Conservation (phyloP, 2,329 filamentous ascomycete genomes). For the Graphilbum sp. region DNA sequence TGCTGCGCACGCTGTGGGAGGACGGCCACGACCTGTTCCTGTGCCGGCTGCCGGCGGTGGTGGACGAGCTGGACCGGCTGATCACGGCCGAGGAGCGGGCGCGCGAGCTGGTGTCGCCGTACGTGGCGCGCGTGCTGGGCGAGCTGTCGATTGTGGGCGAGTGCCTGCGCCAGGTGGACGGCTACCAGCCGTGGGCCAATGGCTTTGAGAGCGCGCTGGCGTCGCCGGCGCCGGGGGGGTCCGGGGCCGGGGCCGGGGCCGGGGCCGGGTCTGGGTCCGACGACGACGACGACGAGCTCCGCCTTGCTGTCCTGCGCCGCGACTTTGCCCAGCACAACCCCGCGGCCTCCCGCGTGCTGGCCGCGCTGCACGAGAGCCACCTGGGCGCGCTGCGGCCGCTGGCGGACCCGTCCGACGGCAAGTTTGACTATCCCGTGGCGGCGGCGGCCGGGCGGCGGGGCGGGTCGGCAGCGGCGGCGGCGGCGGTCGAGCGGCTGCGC, state of each 20-base stretch:
- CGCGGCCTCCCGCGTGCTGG: slow-evolving; percentile 7
- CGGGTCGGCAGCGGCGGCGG: too few relatives aligned
- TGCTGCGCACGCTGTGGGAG: slow-evolving; percentile 22
- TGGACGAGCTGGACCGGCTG: slow-evolving; percentile 33
- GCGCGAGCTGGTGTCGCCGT: slow-evolving; percentile 20
- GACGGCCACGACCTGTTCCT: slow-evolving; percentile 10
- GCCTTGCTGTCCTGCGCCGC: too few relatives aligned
- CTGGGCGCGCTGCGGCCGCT: slow-evolving; percentile 9
- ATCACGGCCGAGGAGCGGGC: slow-evolving; percentile 20
- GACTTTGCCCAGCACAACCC: slow-evolving; percentile 11
- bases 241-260: too few relatives aligned
- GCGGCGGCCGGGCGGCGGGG: too few relatives aligned
- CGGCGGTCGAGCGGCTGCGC: slow-evolving; percentile 25
- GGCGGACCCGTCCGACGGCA: slow-evolving; percentile 18
- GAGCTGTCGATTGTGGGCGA: slow-evolving; percentile 29
- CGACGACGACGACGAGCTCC: slow-evolving; percentile 12
- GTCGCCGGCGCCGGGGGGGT: too few relatives aligned
- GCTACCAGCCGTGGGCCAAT: slow-evolving; percentile 31
- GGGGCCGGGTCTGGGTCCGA: slow-evolving; percentile 9
- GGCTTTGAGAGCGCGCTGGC: too few relatives aligned
- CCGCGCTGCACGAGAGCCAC: slow-evolving; percentile 8
- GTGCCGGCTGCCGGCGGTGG: background rate
- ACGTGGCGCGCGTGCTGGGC: slow-evolving; percentile 20
- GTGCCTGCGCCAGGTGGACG: slow-evolving; percentile 25
- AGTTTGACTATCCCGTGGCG: slow-evolving; percentile 26